Evolutionary conservation across 2,329 filamentous ascomycete genomes (phyloP).

Genomic region (Ceratocystis alfenasii): DNA sequence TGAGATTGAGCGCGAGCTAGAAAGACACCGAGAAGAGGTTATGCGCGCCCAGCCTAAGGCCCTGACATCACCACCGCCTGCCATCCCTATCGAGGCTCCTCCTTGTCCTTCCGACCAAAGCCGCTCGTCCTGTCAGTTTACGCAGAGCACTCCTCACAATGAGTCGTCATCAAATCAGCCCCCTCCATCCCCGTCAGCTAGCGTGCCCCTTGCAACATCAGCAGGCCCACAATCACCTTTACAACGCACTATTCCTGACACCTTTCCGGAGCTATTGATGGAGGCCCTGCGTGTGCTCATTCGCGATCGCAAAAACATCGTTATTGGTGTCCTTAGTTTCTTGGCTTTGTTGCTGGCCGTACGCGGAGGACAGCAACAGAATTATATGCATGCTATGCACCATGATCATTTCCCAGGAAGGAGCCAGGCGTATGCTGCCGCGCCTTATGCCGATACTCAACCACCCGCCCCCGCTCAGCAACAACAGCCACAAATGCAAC

Average conservation of each 20-base stretch:
- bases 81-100: constrained; percentile 20
- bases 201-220: constrained; percentile 22
- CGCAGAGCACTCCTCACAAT: background rate
- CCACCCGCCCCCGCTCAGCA: background rate
- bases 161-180: background rate
- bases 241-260: constrained; percentile 29
- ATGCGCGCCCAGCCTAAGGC: constrained; percentile 12
- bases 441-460: background rate
- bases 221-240: background rate
- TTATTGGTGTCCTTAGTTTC: constrained; percentile 43
- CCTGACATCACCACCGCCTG: constrained; percentile 22
- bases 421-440: constrained; percentile 17
- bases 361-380: constrained; percentile 27
- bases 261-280: constrained; percentile 42
- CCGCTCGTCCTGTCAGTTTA: background rate
- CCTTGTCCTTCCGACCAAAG: constrained; percentile 13
- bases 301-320: constrained; percentile 47
- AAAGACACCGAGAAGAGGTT: constrained; percentile 14
- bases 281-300: constrained; percentile 43
- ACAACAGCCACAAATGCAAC: constrained; percentile 30
- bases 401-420: constrained; percentile 12
- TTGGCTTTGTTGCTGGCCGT: constrained; percentile 43
- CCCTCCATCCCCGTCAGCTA: background rate
- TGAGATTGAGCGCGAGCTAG: constrained; percentile 11
- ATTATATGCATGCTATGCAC: constrained; percentile 21